Percentiles rank a stretch among this genome's conserved stretches.
Conservation (phyloP, 1,284 basidiomycete genomes). For the Rhodotorula sp. region DNA sequence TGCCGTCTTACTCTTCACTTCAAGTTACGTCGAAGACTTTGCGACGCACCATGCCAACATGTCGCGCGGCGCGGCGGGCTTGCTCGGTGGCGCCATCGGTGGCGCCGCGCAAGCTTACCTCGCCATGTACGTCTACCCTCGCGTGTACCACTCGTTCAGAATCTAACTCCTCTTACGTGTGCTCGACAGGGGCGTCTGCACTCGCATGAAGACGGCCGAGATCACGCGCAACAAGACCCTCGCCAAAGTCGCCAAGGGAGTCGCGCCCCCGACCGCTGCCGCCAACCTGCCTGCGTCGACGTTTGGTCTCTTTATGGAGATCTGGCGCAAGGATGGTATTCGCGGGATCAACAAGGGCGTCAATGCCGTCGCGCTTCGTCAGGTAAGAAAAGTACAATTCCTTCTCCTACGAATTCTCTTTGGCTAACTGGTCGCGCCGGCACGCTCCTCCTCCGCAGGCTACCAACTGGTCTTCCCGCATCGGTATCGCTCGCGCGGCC, state of each 20-base stretch:
- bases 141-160: not conserved
- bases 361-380: constrained; percentile 77
- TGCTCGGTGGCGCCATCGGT: constrained; percentile 94
- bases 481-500: constrained; percentile 57
- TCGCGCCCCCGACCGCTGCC: constrained; percentile 3
- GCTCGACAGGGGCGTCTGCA: constrained; percentile 37
- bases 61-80: constrained; percentile 75
- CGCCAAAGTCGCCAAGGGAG: constrained; percentile 46
- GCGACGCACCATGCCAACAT: constrained; percentile 60
- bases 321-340: constrained; percentile 88
- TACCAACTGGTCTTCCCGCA: constrained; percentile 10
- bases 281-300: constrained; percentile 58
- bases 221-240: constrained; percentile 94
- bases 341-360: constrained; percentile 99
- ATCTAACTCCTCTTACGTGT: not conserved
- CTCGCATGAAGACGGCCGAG: constrained; percentile 61
- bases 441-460: not conserved
- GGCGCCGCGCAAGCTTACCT: constrained; percentile 98
- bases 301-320: constrained; percentile 79
- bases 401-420: not conserved
- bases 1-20: constrained; percentile 90
- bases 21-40: constrained; percentile 83
- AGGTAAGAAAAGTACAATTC: constrained; percentile 77
- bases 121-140: constrained; percentile 64
- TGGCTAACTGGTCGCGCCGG: not conserved